phyloP scores from a whole-genome alignment of 192 early-diverging fungal species.

The Coemansia sp. region DNA sequence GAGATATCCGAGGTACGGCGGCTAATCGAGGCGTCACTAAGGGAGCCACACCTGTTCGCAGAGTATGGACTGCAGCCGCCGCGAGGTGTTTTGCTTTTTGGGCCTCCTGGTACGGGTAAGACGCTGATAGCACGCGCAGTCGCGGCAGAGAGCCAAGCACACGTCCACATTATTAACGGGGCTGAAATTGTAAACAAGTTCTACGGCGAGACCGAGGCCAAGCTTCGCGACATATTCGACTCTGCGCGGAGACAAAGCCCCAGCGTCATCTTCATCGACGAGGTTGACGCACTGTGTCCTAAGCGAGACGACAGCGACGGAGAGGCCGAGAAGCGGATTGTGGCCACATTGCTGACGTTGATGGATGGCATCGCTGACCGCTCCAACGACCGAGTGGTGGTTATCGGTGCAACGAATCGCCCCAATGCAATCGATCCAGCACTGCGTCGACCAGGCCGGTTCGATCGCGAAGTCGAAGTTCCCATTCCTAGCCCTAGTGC shows the following conservation, averaged over 20 bases:
- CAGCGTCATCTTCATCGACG: conserved; percentile 91
- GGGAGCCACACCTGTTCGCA: conserved; percentile 70
- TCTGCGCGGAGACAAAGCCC: conserved; percentile 72
- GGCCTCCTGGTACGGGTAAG: conserved; percentile 96
- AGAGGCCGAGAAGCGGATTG: conserved; percentile 89
- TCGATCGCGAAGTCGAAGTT: conserved; percentile 96
- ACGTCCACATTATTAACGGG: conserved; percentile 85
- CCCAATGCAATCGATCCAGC: conserved; percentile 88
- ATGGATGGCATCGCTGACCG: conserved; percentile 75
- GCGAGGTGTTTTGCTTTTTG: conserved; percentile 85
- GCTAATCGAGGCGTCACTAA: conserved; percentile 81
- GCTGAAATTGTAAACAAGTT: conserved; percentile 88
- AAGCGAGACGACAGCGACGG: conserved; percentile 77
- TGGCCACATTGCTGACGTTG: conserved; percentile 90
- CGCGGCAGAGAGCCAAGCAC: conserved; percentile 71
- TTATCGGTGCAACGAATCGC: conserved; percentile 94
- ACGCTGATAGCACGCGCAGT: conserved; percentile 92
- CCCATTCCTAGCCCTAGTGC: conserved; percentile 77
- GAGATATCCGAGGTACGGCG: conserved; percentile 78
- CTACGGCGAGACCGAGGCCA: conserved; percentile 91
- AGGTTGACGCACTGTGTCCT: conserved; percentile 91
- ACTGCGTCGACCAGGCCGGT: conserved; percentile 88
- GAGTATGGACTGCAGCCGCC: conserved; percentile 86
- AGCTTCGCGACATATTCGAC: conserved; percentile 78
- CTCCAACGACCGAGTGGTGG: conserved; percentile 55